Percentiles rank a stretch among this genome's conserved stretches.
phyloP scores from a whole-genome alignment of 2,329 filamentous ascomycete species.

The Diaporthe citri region DNA sequence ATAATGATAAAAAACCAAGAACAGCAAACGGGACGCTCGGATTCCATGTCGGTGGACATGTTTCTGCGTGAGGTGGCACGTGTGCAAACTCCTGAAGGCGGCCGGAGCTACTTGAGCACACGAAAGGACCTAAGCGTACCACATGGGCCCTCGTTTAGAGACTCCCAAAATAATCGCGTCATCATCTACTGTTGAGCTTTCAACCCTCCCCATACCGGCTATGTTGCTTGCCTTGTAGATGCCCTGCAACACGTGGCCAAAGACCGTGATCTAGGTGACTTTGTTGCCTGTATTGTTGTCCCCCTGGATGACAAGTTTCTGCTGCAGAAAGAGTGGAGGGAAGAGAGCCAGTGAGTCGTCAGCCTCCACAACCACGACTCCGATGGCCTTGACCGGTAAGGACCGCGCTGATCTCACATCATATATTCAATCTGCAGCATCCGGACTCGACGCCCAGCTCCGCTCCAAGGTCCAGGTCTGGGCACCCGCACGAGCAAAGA shows the following conservation, averaged over 20 bases:
- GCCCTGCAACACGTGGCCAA: background rate
- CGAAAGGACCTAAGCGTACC: background rate
- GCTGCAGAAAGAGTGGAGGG: background rate
- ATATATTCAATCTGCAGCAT: background rate
- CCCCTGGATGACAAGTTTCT: background rate
- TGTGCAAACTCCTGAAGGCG: background rate
- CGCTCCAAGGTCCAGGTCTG: background rate
- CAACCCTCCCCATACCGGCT: constrained; percentile 1
- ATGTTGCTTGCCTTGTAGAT: background rate
- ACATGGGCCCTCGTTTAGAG: background rate
- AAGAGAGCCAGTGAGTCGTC: background rate
- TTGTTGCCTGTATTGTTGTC: constrained; percentile 1
- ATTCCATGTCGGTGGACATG: background rate
- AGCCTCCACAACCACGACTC: background rate
- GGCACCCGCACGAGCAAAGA: background rate
- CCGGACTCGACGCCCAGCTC: constrained; percentile 1
- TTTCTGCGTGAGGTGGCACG: constrained; percentile 1
- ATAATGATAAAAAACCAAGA: background rate
- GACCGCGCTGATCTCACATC: constrained; percentile 9
- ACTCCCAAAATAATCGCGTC: background rate
- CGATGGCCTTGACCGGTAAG: background rate
- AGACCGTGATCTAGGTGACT: background rate
- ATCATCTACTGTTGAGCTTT: constrained; percentile 7
- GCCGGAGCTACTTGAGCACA: background rate
- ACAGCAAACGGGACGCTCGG: background rate